phyloP scores from a whole-genome alignment of 139 green algal species.

The Ettlia oleoabundans region DNA sequence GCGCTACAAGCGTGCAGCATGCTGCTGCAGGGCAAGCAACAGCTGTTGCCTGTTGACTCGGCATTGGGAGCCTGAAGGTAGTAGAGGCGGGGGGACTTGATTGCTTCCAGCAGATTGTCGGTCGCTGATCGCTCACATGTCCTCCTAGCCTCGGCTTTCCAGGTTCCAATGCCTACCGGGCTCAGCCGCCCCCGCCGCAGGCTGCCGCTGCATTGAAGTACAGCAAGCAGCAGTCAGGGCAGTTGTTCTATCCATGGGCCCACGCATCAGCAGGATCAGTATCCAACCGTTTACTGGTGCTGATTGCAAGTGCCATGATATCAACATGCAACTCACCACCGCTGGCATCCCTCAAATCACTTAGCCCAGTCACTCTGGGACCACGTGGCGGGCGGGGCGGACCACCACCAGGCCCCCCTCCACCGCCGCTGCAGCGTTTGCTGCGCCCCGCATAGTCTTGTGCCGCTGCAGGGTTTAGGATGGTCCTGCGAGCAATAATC shows the following conservation, averaged over 20 bases:
- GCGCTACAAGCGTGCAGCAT: neutral
- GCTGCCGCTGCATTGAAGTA: conserved; percentile 5
- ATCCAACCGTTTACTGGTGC: neutral
- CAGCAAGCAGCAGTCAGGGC: neutral
- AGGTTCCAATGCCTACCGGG: conserved; percentile 44
- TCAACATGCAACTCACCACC: conserved; percentile 36
- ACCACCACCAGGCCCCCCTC: conserved; percentile 30
- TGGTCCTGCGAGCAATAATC: neutral
- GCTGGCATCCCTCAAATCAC: conserved; percentile 44
- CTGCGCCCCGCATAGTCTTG: neutral
- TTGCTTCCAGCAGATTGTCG: too few species aligned
- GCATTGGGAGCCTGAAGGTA: neutral
- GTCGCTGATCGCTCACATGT: neutral
- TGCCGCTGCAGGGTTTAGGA: conserved; percentile 29
- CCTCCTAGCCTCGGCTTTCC: neutral
- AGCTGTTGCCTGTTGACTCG: neutral
- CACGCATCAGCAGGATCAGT: too few species aligned
- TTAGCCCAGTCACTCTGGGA: conserved; percentile 39
- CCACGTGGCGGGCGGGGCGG: neutral
- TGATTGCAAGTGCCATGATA: neutral
- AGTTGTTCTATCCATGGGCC: too few species aligned
- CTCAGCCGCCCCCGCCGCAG: conserved; percentile 54
- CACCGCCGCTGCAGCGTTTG: neutral
- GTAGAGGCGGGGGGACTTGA: neutral
- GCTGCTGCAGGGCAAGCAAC: neutral